Base-by-base conservation (phyloP, 1,284 basidiomycete species). In the Trichosporon asahii region DNA sequence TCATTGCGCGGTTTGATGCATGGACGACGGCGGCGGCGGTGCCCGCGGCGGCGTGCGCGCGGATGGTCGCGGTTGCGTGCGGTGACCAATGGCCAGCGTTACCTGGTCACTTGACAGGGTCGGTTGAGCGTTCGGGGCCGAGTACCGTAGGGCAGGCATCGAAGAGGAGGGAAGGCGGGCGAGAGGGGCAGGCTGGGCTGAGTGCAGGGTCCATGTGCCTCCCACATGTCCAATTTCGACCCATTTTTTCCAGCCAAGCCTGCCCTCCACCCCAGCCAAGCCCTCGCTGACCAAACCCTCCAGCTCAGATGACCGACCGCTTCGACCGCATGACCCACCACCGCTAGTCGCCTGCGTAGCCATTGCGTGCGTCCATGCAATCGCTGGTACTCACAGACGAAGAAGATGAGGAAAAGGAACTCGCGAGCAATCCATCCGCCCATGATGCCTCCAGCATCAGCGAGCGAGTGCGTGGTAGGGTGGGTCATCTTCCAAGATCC, bases 381-480 rank as follows among this genome's bases (percentile, higher is more conserved):
- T n/a, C 40, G 6, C 4, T 14, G 18, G 27, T 31, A 65, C 68
- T 60, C 64, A 68, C 68, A 69, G 40, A 69, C 35, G 7, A 53
- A 33, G 57, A 40, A 66, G 44, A 69, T 53, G 61, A 69, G 35
- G 46, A 53, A 66, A 46, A 64, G 46, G 61, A 66, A 66, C 46
- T 55, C 44, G 46, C 53, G 49, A 5, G 14, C 18, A 18, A 61
- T 31, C 57, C 27, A n/a, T 15, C 79, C 79, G 21, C 70, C 76
- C 12, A 79, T 65, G 49, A 77, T 68, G 33, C 60, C 72, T 15
- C 74, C 77, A 14, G 75, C 74, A 55, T 81, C 79, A 14, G 75
- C 74, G 9, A 79, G 72, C 23, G 66, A 69, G 71, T 77, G 71
- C 8, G 74, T 67, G 18, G 68, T 66, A 57, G 70, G 72, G 71